A percentile compares a stretch with the other conserved stretches of the same genome.
phyloP scores from a whole-genome alignment of 768 basidiomycete genomes.

The Pleurotus ostreatus region DNA sequence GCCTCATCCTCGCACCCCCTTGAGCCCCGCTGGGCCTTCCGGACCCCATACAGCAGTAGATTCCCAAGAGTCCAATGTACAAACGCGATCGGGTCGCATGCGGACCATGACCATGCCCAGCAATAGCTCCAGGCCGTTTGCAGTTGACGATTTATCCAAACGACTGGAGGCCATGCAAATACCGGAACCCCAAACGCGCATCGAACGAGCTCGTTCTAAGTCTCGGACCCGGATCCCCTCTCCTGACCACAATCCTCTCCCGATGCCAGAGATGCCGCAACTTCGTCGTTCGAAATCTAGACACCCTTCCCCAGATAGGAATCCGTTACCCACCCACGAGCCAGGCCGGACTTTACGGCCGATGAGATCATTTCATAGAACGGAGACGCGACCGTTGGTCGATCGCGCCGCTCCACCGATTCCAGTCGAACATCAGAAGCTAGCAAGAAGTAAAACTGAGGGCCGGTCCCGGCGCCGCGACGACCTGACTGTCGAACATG shows the following conservation, averaged over 20 bases:
- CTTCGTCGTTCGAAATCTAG: slow-evolving; percentile 7
- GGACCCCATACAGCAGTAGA: slow-evolving; percentile 20
- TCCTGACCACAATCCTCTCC: not conserved
- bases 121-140: slow-evolving; percentile 35
- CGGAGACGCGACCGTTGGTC: slow-evolving; percentile 30
- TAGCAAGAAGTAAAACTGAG: slow-evolving; percentile 34
- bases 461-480: slow-evolving; percentile 18
- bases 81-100: slow-evolving; percentile 32
- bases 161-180: slow-evolving; percentile 52
- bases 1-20: slow-evolving; percentile 14
- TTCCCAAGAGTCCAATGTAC: slow-evolving; percentile 34
- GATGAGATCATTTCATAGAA: slow-evolving; percentile 61
- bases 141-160: slow-evolving; percentile 54
- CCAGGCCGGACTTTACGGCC: slow-evolving; percentile 32
- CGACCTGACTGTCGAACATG: slow-evolving; percentile 18
- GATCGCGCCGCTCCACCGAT: slow-evolving; percentile 24
- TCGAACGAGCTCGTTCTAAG: slow-evolving; percentile 5
- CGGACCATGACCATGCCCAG: slow-evolving; percentile 43
- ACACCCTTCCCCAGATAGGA: not conserved
- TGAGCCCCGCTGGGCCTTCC: not conserved
- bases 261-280: slow-evolving; percentile 8
- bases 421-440: slow-evolving; percentile 25
- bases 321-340: not conserved
- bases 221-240: not conserved
- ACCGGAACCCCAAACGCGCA: slow-evolving; percentile 18